These are phyloP conservation scores for Ogataea haglerorum DNA, from an alignment of 805 yeast genomes.

Conservation along the genomic window DNA sequence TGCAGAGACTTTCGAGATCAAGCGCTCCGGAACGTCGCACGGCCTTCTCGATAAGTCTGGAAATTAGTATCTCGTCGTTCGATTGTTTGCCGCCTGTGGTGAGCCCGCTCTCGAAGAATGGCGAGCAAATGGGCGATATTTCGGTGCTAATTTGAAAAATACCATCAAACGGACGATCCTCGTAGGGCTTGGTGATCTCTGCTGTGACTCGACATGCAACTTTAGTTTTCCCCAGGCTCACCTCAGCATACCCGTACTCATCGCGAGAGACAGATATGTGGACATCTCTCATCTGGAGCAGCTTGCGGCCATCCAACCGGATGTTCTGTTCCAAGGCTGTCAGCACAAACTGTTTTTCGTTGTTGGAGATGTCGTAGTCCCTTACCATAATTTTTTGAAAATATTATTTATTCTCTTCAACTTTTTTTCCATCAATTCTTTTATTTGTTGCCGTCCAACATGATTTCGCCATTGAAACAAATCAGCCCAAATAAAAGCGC, in stretches of 20 bases:
- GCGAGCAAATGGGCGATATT: slow-evolving; percentile 84
- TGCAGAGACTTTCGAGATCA: slow-evolving; percentile 87
- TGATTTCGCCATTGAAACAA: slow-evolving; percentile 5
- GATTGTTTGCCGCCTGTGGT: slow-evolving; percentile 42
- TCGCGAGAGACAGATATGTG: slow-evolving; percentile 56
- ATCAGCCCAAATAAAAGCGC: slow-evolving; percentile 1
- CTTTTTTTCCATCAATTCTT: background rate
- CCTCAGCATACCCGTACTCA: slow-evolving; percentile 79
- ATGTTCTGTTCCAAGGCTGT: slow-evolving; percentile 59
- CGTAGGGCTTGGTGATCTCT: slow-evolving; percentile 73
- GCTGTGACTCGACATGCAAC: slow-evolving; percentile 73
- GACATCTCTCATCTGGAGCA: slow-evolving; percentile 63
- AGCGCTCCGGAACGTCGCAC: slow-evolving; percentile 86
- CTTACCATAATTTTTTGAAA: slow-evolving; percentile 47
- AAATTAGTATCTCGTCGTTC: slow-evolving; percentile 77
- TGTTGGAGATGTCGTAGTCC: slow-evolving; percentile 56
- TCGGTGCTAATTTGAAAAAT: slow-evolving; percentile 80
- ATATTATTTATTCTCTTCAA: background rate
- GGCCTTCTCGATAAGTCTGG: slow-evolving; percentile 86
- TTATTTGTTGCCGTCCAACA: slow-evolving; percentile 5
- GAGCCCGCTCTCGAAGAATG: slow-evolving; percentile 68
- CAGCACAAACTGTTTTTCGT: slow-evolving; percentile 59
- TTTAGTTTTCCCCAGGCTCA: slow-evolving; percentile 71
- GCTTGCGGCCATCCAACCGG: slow-evolving; percentile 66
- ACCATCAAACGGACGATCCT: slow-evolving; percentile 94